A percentile compares a stretch with the other conserved stretches of the same genome.
Conservation (phyloP, 352 stramenopile genomes). For the Phytophthora niederhauseri region DNA sequence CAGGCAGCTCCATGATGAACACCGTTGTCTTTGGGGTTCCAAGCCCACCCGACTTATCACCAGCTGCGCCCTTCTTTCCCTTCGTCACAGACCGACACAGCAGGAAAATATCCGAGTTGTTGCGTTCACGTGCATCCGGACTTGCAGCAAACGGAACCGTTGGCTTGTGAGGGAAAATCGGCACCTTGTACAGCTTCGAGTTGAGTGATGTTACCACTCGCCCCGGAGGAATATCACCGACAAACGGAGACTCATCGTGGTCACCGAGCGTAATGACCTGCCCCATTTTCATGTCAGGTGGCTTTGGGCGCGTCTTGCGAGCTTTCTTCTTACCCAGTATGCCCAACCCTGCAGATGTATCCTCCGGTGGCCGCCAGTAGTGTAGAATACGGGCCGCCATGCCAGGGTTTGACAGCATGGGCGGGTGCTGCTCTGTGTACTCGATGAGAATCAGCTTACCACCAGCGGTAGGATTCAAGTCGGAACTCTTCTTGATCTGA, state of each 20-base stretch:
- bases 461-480: constrained; percentile 74
- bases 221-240: constrained; percentile 78
- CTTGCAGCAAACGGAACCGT: constrained; percentile 55
- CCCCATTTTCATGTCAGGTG: constrained; percentile 80
- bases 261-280: constrained; percentile 84
- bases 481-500: constrained; percentile 90
- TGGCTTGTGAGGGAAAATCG: constrained; percentile 76
- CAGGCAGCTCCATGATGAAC: constrained; percentile 80
- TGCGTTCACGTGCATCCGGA: constrained; percentile 43
- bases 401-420: constrained; percentile 80
- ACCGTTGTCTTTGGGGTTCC: constrained; percentile 64
- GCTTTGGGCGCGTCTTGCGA: constrained; percentile 71
- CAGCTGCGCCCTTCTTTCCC: constrained; percentile 57
- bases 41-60: constrained; percentile 37
- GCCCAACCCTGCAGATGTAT: constrained; percentile 40
- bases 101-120: constrained; percentile 71
- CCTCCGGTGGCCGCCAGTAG: constrained; percentile 80
- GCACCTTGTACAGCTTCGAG: constrained; percentile 86
- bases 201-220: constrained; percentile 82
- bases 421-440: constrained; percentile 85
- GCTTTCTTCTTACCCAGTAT: constrained; percentile 76
- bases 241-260: constrained; percentile 83
- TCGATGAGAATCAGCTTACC: constrained; percentile 85
- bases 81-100: constrained; percentile 77
- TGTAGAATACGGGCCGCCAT: constrained; percentile 88